Percentiles rank a stretch among this genome's conserved stretches.
These are phyloP conservation scores for Setomelanomma holmii DNA, from an alignment of 2,329 filamentous ascomycete genomes.

Conservation along the genomic window DNA sequence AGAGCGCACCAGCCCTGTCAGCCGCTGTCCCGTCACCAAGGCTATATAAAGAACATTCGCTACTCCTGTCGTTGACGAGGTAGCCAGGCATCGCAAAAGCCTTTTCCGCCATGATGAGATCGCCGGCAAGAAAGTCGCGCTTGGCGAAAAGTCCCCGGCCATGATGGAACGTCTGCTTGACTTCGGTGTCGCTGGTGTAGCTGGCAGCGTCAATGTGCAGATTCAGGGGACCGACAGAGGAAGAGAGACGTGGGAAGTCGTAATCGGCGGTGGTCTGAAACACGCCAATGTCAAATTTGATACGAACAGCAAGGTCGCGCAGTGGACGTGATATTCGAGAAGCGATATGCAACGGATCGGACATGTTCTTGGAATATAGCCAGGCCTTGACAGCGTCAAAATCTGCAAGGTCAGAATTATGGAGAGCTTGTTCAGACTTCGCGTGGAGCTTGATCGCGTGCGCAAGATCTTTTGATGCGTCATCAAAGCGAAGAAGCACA, in stretches of 20 bases:
- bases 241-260: constrained; percentile 24
- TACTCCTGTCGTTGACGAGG: constrained; percentile 35
- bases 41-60: constrained; percentile 28
- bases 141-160: constrained; percentile 62
- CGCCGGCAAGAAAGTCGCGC: constrained; percentile 56
- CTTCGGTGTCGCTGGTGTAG: constrained; percentile 29
- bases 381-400: constrained; percentile 15
- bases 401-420: constrained; percentile 9
- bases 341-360: constrained; percentile 21
- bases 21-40: constrained; percentile 33
- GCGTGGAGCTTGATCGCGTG: constrained; percentile 22
- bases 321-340: constrained; percentile 19
- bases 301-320: constrained; percentile 25
- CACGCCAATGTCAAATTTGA: constrained; percentile 32
- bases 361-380: constrained; percentile 20
- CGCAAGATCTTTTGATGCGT: constrained; percentile 26
- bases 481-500: constrained; percentile 33
- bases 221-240: constrained; percentile 27
- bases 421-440: constrained; percentile 3
- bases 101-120: constrained; percentile 64
- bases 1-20: constrained; percentile 48
- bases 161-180: constrained; percentile 48
- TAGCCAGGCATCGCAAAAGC: constrained; percentile 55
- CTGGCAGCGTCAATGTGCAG: constrained; percentile 33
- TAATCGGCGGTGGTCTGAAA: constrained; percentile 20